Base-by-base conservation (phyloP, 768 basidiomycete species). In the Chalciporus sphaerocephalus region DNA sequence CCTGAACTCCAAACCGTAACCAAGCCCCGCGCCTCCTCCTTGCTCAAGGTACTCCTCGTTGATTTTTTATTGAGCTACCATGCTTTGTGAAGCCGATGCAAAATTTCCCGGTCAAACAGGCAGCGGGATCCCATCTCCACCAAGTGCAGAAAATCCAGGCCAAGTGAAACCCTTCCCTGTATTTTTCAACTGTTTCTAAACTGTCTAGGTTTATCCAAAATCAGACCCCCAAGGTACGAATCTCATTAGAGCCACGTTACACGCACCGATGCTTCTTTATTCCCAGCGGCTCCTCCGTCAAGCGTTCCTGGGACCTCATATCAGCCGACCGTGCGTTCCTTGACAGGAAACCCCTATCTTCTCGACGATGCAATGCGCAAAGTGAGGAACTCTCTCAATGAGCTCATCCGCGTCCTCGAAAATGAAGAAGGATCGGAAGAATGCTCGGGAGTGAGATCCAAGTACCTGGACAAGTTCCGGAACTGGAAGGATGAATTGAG, bases 341-440 rank as follows among this genome's bases (percentile, higher is more conserved):
- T 63, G 35, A 61, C 74, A 10, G 74, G 74, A 16, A 80, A 78
- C 50, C 73, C 76, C 1, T 76, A 67, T 51, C 63, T 75, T 5
- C 71, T 78, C 60, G 59, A 69, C 23, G 61, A 60, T 23, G 69
- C 71, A 3, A 56, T 79, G 23, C 53, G 66, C 36, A 73, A 72
- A 37, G 66, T 78, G 32, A 75, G 76, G 49, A 54, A 62, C 40
- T 67, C 74, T 3, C 61, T 78, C 40, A 53, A 59, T 10, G 69
- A 76, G 15, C 62, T 75, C 32, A 75, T 78, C 33, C 47, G 56
- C 1, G 68, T 72, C 18, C 61, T 80, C 10, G 69, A 75, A 54
- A 62, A 65, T 23, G 75, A 80, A 54, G 68, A 69, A 47, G 54
- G 43, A 16, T 60, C 66, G 4, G 62, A 65, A 18, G 70, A 69